A percentile compares a stretch with the other conserved stretches of the same genome.
These are phyloP conservation scores for Toxoplasma gondii DNA, from an alignment of 169 alveolate species.

Conservation along the genomic window DNA sequence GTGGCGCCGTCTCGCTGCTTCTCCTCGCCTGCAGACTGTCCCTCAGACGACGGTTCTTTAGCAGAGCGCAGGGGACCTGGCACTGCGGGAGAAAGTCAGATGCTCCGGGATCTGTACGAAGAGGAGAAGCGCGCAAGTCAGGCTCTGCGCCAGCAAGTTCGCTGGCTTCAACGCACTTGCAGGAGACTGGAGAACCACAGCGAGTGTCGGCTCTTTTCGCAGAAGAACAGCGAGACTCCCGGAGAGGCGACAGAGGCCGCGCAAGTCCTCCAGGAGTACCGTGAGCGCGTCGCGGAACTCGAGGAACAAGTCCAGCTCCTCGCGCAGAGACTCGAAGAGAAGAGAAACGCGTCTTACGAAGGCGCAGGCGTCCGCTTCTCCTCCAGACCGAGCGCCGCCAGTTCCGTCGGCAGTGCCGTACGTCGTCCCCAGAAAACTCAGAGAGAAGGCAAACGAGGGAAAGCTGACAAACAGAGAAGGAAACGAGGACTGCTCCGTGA, in stretches of 20 bases:
- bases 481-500: no score
- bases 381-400: no score
- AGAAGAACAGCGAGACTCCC: not conserved
- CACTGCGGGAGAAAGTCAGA: not conserved
- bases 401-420: no score
- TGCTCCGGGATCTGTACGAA: not conserved
- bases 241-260: not conserved
- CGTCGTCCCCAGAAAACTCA: no score
- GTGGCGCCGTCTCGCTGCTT: not conserved
- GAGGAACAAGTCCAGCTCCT: not conserved
- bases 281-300: not conserved
- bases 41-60: not conserved
- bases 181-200: not conserved
- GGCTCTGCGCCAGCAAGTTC: constrained; percentile 9
- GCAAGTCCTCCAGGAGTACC: not conserved
- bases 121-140: constrained; percentile 7
- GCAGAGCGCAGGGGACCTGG: not conserved
- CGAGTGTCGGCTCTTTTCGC: not conserved
- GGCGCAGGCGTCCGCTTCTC: no score
- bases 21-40: not conserved
- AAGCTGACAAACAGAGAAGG: no score
- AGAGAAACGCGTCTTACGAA: not conserved
- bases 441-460: no score
- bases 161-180: not conserved
- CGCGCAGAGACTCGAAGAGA: not conserved